These are phyloP conservation scores for Colletotrichum cereale DNA, from an alignment of 2,329 filamentous ascomycete species.

Conservation along the genomic window DNA sequence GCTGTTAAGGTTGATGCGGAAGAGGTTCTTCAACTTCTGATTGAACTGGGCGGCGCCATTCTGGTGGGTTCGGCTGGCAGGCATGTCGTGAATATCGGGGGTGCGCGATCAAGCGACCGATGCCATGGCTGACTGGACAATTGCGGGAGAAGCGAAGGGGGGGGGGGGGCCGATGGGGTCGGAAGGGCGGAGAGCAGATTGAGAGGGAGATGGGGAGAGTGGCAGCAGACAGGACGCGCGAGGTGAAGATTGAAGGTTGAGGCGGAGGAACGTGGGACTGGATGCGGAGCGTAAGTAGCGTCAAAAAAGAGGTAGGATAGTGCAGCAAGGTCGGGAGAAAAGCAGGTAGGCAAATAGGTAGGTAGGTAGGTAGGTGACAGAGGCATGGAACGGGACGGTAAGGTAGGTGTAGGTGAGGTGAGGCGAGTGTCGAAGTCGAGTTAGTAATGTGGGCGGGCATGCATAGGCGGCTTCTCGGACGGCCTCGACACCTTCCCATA, in stretches of 20 bases:
- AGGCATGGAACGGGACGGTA: conserved; percentile 12
- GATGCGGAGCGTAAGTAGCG: conserved; percentile 20
- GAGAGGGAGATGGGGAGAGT: conserved; percentile 24
- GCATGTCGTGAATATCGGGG: conserved; percentile 56
- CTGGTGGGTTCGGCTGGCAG: conserved; percentile 63
- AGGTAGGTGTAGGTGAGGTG: conserved; percentile 18
- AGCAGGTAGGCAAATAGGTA: not conserved
- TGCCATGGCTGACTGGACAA: conserved; percentile 52
- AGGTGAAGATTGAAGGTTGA: conserved; percentile 14
- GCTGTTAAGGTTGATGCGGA: conserved; percentile 71
- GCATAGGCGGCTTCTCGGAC: conserved; percentile 34
- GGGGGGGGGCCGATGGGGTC: conserved; percentile 28
- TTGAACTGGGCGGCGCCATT: conserved; percentile 71
- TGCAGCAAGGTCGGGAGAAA: conserved; percentile 17
- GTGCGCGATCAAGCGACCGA: conserved; percentile 45
- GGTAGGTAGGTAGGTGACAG: conserved; percentile 18
- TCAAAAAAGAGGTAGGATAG: conserved; percentile 5
- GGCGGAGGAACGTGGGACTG: conserved; percentile 28
- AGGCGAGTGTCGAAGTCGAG: conserved; percentile 30
- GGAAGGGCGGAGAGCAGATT: conserved; percentile 23
- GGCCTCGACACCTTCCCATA: conserved; percentile 22
- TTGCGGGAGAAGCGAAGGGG: conserved; percentile 30
- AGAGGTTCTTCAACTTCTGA: conserved; percentile 78
- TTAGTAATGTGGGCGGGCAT: conserved; percentile 36
- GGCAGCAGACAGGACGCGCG: conserved; percentile 18